Evolutionary conservation across 768 basidiomycete genomes (phyloP), one percentile per base, ranked within the genome.

Genomic region (Boletellus emodensis): DNA sequence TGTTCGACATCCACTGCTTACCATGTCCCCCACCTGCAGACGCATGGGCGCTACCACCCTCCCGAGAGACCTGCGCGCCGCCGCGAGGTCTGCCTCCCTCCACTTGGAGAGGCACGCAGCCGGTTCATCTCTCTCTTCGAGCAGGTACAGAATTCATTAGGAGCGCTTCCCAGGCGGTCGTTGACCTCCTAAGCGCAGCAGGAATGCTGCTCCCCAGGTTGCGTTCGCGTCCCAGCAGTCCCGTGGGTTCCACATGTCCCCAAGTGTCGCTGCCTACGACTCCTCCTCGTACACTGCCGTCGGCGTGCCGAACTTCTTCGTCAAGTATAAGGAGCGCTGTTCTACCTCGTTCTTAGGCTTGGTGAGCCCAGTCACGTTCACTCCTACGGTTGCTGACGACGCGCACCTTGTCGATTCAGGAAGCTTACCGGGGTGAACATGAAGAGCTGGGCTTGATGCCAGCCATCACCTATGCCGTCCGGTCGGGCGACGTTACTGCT

Each of bases 11-110:
- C 15, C 15, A 10, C 42, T 34, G 20, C 46, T 17, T 0, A 48
- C 47, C 24, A 68, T 64, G 64, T 11, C 41, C 0, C 37, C 51
- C 38, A 42, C 51, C 35, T 55, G 54, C 44, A 78, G 77, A 14
- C 70, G 63, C 46, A 63, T 69, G 60, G 63, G 69, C 1, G 75
- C 75, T 39, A 67, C 73, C 57, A 65, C 75, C 4, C 67, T 71
- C 32, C 73, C 75, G 0, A 56, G 49, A 9, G 68, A 71, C 38
- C 43, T 78, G 17, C 69, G 69, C 7, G 48, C 54, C n/a, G 46
- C 70, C 14, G 62, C 72, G 48, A 72, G 69, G 68, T 72, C 68
- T 38, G 59, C 61, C 10, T 71, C 72, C 17, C 70, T 70, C 8
- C 46, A 56, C 4, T 70, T 73, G 51, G 43, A 65, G 14, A 50